Evolutionary conservation across 148 eudicot genomes (phyloP), one percentile per base, ranked within the genome.

Genomic region (Salicornia ramosissima): DNA sequence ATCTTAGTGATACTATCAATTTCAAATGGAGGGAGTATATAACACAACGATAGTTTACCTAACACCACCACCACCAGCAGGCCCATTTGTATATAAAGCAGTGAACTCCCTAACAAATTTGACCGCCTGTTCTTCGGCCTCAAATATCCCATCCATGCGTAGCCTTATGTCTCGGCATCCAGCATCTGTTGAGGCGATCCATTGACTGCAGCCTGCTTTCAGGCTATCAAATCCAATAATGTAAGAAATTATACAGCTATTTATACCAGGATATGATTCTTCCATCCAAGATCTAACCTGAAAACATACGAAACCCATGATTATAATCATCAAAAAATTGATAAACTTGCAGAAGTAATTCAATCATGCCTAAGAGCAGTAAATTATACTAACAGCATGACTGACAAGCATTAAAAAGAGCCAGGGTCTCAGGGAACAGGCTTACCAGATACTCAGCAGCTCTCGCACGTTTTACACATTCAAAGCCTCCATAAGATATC

Each of bases 281-380:
- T 95, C 96, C 81, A 95, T 83, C 99, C 99, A 95, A 40, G 97
- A 86, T 71, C 91, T 82, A 71, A 91, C 97, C 99, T 94, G 69
- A 34, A 58, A 62, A 36, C 46, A 47, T 19, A 45, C 13, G 10
- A 46, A 15, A 68, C 49, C 36, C 31, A 50, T 28, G n/a, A 52
- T 58, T 50, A 26, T 36, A 34, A 52, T 43, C n/a, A 5, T 34
- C 49, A 49, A 59, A 36, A 57, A 31, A n/a, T n/a, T 16, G 43
- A 36, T 24, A 34, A 45, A 63, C 47, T 46, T 22, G 6, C 24
- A 65, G 59, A 51, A 53, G 22, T n/a, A n/a, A n/a, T n/a, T n/a
- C 26, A 56, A 21, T 55, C 30, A 64, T 18, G 18, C 42, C 52
- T 19, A 28, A 53, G 19, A 36, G 42, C 49, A 72, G 26, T 72